Conservation (phyloP, 108 stramenopile genomes). For the Fistulifera pelliculosa region DNA sequence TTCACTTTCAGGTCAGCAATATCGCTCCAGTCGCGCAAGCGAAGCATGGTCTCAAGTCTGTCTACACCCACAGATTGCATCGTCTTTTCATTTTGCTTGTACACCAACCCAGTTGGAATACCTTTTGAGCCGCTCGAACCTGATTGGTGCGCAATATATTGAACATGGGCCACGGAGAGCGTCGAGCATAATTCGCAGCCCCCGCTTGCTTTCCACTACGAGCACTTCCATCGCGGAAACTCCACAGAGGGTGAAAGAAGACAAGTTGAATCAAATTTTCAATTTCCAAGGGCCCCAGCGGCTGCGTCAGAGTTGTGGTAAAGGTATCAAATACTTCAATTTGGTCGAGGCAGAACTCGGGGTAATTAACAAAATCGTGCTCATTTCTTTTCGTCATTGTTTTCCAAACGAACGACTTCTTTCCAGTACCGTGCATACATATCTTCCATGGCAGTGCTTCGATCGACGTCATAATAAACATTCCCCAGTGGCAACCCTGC, state of each 20-base stretch:
- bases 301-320: constrained; percentile 80
- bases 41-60: constrained; percentile 83
- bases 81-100: constrained; percentile 94
- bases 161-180: constrained; percentile 95
- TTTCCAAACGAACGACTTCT: constrained; percentile 75
- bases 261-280: constrained; percentile 87
- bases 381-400: constrained; percentile 52
- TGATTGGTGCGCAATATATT: constrained; percentile 91
- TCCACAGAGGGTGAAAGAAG: constrained; percentile 95
- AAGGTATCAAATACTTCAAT: constrained; percentile 89
- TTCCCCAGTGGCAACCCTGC: constrained; percentile 88
- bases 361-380: constrained; percentile 84
- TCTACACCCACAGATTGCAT: constrained; percentile 60
- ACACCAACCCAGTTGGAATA: constrained; percentile 93
- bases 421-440: constrained; percentile 88
- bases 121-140: constrained; percentile 89
- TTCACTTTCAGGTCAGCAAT: constrained; percentile 74
- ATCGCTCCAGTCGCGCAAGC: constrained; percentile 77
- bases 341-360: constrained; percentile 81
- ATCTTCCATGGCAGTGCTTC: constrained; percentile 67
- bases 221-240: constrained; percentile 87
- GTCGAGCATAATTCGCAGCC: constrained; percentile 90
- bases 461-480: constrained; percentile 77
- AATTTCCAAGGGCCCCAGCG: constrained; percentile 66
- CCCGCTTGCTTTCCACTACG: constrained; percentile 50